Percentiles rank a stretch among this genome's conserved stretches.
phyloP scores from a whole-genome alignment of 1,284 basidiomycete genomes.

The Coniferiporia weirii region DNA sequence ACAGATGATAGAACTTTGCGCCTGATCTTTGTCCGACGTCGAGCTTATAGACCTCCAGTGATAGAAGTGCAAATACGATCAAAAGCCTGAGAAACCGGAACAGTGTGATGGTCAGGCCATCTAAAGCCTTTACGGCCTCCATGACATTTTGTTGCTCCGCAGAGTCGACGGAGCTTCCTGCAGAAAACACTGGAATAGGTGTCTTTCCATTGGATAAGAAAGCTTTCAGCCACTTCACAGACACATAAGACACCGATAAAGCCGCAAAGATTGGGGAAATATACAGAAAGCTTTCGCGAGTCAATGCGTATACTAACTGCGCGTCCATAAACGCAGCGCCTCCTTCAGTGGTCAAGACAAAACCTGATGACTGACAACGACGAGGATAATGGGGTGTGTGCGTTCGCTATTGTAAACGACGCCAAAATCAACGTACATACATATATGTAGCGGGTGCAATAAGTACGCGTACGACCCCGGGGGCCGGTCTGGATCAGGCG shows the following conservation, averaged over 20 bases:
- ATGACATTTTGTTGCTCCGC: background rate
- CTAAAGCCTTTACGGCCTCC: background rate
- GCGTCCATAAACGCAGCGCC: no score
- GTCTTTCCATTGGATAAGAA: background rate
- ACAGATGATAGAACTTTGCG: background rate
- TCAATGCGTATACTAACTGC: background rate
- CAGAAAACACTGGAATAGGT: background rate
- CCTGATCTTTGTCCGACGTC: background rate
- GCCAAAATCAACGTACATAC: no score
- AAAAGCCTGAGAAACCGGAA: conserved; percentile 11
- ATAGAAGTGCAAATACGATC: background rate
- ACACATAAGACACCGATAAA: conserved; percentile 1
- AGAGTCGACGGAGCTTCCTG: background rate
- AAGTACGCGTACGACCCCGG: no score
- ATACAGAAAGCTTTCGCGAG: conserved; percentile 1
- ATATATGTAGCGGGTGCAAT: no score
- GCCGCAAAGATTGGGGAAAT: conserved; percentile 1
- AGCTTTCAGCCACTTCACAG: background rate
- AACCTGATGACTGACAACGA: no score
- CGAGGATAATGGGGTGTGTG: no score
- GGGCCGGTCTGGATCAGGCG: no score
- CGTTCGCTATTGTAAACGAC: no score
- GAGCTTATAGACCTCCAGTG: conserved; percentile 5
- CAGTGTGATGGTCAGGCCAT: conserved; percentile 6
- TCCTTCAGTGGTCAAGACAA: no score